Conservation (phyloP, 106 monocot species). For the Triglochin maritima region DNA sequence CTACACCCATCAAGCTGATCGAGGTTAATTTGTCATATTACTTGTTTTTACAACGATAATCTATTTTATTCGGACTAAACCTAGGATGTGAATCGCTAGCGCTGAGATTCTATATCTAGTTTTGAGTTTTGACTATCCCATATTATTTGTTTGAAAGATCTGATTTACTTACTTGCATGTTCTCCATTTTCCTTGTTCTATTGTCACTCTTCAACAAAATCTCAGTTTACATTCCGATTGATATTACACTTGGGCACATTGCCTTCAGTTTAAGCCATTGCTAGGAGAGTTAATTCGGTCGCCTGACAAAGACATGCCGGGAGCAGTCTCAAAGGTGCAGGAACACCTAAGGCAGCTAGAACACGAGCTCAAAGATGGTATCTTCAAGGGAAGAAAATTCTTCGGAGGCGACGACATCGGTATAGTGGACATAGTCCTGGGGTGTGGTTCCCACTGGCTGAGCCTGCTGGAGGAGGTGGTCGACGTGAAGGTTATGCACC, state of each 20-base stretch:
- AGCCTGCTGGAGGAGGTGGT: conserved; percentile 7
- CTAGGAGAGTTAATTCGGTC: background rate
- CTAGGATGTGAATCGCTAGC: too few species aligned
- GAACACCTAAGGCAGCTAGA: conserved; percentile 4
- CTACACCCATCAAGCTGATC: too few species aligned
- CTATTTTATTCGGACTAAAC: too few species aligned
- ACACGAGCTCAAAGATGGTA: conserved; percentile 9
- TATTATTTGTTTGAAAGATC: too few species aligned
- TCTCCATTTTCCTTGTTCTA: too few species aligned
- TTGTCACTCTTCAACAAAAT: too few species aligned
- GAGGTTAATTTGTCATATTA: too few species aligned
- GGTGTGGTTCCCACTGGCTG: conserved; percentile 4
- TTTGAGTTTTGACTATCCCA: too few species aligned
- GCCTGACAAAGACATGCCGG: conserved; percentile 2
- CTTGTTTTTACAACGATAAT: too few species aligned
- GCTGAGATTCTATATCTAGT: too few species aligned
- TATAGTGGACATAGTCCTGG: conserved; percentile 14
- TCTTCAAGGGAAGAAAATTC: conserved; percentile 21
- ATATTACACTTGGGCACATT: background rate
- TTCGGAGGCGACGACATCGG: conserved; percentile 15
- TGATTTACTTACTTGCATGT: too few species aligned
- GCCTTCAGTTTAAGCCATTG: background rate
- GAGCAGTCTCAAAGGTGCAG: conserved; percentile 2
- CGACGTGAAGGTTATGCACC: conserved; percentile 6
- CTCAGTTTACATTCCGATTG: too few species aligned